Conservation (phyloP, 2,329 filamentous ascomycete species). For the Monosporascus sp. region DNA sequence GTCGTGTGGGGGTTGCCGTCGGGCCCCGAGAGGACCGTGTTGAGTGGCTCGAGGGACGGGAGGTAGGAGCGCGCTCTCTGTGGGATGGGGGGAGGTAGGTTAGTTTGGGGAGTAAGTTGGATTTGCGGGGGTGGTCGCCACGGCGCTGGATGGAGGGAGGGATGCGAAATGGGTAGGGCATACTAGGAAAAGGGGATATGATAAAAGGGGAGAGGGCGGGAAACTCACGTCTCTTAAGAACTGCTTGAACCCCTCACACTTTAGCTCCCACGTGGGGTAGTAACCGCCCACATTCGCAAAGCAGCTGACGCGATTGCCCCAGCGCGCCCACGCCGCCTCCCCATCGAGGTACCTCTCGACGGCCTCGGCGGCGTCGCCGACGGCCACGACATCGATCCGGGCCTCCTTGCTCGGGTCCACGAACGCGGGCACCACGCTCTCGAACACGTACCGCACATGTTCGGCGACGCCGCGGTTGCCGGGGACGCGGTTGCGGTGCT, state of each 20-base stretch:
- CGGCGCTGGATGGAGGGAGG: neutral
- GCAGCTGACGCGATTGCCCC: constrained; percentile 39
- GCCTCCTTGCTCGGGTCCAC: constrained; percentile 37
- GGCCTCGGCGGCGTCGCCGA: constrained; percentile 61
- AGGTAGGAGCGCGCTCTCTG: constrained; percentile 59
- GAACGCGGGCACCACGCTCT: constrained; percentile 50
- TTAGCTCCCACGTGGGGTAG: constrained; percentile 33
- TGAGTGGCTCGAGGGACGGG: constrained; percentile 44
- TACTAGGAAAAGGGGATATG: constrained; percentile 8
- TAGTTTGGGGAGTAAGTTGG: neutral
- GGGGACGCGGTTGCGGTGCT: constrained; percentile 54
- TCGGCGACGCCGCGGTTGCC: constrained; percentile 50
- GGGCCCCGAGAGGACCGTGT: constrained; percentile 48
- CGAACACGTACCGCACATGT: constrained; percentile 65
- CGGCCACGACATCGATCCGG: constrained; percentile 63
- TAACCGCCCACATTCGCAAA: constrained; percentile 47
- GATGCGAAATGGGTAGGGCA: constrained; percentile 3
- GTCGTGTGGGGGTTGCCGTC: constrained; percentile 38
- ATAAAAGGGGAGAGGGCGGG: neutral
- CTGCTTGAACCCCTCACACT: constrained; percentile 37
- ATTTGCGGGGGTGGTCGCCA: constrained; percentile 22
- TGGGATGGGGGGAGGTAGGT: neutral
- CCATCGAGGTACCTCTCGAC: constrained; percentile 54
- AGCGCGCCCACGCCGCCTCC: constrained; percentile 43
- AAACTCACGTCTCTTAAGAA: constrained; percentile 48